Evolutionary conservation across 257 asterid genomes (phyloP), one percentile per base, ranked within the genome.

Genomic region (Plantago major): DNA sequence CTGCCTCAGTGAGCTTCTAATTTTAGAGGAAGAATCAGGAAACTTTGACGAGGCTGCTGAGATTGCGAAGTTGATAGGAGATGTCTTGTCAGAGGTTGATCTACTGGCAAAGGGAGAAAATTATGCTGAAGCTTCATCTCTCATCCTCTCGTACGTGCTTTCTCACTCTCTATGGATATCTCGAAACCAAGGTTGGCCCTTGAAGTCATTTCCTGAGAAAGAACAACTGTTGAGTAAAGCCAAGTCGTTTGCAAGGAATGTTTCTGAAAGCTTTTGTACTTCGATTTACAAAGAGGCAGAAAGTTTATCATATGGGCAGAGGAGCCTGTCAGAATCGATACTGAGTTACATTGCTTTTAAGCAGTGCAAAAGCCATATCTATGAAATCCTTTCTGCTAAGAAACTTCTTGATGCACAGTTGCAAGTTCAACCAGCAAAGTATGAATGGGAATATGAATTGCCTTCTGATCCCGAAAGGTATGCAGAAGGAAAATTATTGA

Each of bases 1-100:
- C 17, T 79, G 82, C 60, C 62, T 83, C 28, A 76, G 71, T 13
- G 92, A 79, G 71, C 79, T 84, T 48, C 33, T 79, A 43, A 26
- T 60, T 45, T 46, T 86, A 69, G 85, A 83, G 68, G 81, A 79
- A 67, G 89, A 84, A 68, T 74, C 62, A 0, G 80, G 80, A 26
- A 78, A 86, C 66, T 83, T 79, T 63, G 8, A 3, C 15, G 85
- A 81, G 73, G 95, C 92, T 61, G 85, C 78, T 6, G 77, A 76
- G 46, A 72, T 79, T 55, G 89, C 87, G 0, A 68, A 74, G 64
- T 47, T 28, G 55, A 61, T 50, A 15, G 89, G 92, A 63, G 55
- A 83, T 78, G 15, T 67, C 58, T 58, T 62, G 4, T 73, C 17
- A 7, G 87, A 83, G 70, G 56, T 74, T 11, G 81, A 82, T 71